Evolutionary conservation across 371 early-diverging fungal genomes (phyloP).

Genomic region (Apophysomyces ossiformis): DNA sequence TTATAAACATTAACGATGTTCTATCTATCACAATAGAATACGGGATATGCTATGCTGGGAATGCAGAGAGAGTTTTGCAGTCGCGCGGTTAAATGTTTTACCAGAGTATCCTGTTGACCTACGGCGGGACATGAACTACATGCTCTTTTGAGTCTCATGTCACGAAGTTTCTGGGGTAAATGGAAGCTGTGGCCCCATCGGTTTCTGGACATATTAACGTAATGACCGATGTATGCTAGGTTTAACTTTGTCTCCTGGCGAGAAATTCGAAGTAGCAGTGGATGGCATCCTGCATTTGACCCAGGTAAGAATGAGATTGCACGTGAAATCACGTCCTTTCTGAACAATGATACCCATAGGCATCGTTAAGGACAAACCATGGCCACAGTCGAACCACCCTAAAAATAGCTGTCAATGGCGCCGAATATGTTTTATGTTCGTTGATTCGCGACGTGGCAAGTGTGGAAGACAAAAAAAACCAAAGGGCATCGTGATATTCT

Average conservation of each 20-base stretch:
- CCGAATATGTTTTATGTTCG: conserved; percentile 1
- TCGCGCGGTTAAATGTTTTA: too few species aligned
- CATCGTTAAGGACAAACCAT: neutral
- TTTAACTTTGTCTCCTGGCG: conserved; percentile 9
- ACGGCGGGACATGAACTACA: too few species aligned
- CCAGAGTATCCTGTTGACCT: too few species aligned
- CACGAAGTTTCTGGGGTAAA: conserved; percentile 10
- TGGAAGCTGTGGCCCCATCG: neutral
- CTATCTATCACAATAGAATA: too few species aligned
- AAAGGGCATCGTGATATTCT: neutral
- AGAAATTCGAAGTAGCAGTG: neutral
- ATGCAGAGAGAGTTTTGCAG: too few species aligned
- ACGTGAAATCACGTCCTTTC: neutral
- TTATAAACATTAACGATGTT: too few species aligned
- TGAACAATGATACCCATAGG: neutral
- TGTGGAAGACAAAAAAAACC: neutral
- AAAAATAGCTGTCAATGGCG: neutral
- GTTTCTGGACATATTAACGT: neutral
- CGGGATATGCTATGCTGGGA: too few species aligned
- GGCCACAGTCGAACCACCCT: neutral
- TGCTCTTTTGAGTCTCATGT: neutral
- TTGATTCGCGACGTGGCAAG: conserved; percentile 7
- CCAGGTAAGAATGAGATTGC: neutral
- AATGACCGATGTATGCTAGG: neutral
- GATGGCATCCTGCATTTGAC: conserved; percentile 5